Percentiles rank a stretch among this genome's conserved stretches.
These are phyloP conservation scores for Candida sphagnicola DNA, from an alignment of 805 yeast genomes.

Conservation along the genomic window DNA sequence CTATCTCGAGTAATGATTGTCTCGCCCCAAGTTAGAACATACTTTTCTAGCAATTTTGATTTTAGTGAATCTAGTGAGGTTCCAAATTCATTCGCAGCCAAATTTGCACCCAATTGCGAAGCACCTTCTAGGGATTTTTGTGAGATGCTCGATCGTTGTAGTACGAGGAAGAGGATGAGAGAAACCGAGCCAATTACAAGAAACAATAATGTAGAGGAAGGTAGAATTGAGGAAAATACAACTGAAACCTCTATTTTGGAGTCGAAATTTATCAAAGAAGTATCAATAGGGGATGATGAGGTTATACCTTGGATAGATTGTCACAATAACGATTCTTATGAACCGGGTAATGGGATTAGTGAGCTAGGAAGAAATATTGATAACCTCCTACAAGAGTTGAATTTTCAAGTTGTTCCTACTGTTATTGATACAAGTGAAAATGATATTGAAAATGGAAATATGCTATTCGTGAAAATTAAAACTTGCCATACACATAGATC, in stretches of 20 bases:
- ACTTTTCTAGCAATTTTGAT: too few species aligned
- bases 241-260: too few species aligned
- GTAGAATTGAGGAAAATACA: too few species aligned
- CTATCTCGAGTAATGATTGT: too few species aligned
- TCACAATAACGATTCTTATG: neutral
- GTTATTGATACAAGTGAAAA: neutral
- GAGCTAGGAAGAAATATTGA: neutral
- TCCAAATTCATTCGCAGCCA: neutral
- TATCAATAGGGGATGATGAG: too few species aligned
- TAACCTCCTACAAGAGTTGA: neutral
- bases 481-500: neutral
- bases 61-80: neutral
- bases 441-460: neutral
- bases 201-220: too few species aligned
- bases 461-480: neutral
- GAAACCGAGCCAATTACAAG: too few species aligned
- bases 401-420: neutral
- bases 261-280: too few species aligned
- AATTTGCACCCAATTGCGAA: neutral
- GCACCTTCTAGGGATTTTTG: neutral
- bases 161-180: neutral
- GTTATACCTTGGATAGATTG: neutral
- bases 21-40: too few species aligned
- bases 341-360: neutral
- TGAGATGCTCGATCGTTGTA: neutral